These are phyloP conservation scores for Fusarium sp. DNA, from an alignment of 2,329 filamentous ascomycete genomes.

Conservation along the genomic window DNA sequence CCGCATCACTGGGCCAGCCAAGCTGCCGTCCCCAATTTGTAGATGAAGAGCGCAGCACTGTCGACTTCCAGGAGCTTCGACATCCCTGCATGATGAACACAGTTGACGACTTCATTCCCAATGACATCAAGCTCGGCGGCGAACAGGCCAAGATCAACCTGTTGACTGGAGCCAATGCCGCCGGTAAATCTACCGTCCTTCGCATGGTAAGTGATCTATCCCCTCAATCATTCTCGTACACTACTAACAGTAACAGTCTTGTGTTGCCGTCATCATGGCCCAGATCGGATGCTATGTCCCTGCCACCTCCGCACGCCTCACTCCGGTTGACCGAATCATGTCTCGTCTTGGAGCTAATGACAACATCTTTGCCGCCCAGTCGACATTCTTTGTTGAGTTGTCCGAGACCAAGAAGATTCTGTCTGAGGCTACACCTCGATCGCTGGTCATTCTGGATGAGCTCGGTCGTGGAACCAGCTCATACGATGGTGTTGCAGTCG, in stretches of 20 bases:
- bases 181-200: conserved; percentile 95
- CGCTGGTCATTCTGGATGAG: conserved; percentile 96
- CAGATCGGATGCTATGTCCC: conserved; percentile 96
- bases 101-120: conserved; percentile 95
- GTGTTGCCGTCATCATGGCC: conserved; percentile 95
- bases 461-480: conserved; percentile 94
- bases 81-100: conserved; percentile 95
- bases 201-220: conserved; percentile 78
- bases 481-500: conserved; percentile 96
- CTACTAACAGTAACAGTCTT: conserved; percentile 71
- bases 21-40: conserved; percentile 92
- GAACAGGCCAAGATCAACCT: conserved; percentile 85
- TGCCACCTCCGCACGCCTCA: conserved; percentile 83
- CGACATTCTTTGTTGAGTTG: conserved; percentile 97
- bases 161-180: conserved; percentile 95
- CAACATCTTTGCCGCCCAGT: conserved; percentile 98
- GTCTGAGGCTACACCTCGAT: conserved; percentile 91
- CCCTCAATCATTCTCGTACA: neutral
- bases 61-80: conserved; percentile 93
- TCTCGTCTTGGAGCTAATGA: conserved; percentile 96
- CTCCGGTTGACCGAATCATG: conserved; percentile 97
- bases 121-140: conserved; percentile 90
- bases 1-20: conserved; percentile 83
- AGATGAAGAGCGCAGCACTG: conserved; percentile 83
- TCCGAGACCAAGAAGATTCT: conserved; percentile 99